A percentile compares a stretch with the other conserved stretches of the same genome.
These are phyloP conservation scores for Penicillium salamii DNA, from an alignment of 495 filamentous ascomycete species.

Conservation along the genomic window DNA sequence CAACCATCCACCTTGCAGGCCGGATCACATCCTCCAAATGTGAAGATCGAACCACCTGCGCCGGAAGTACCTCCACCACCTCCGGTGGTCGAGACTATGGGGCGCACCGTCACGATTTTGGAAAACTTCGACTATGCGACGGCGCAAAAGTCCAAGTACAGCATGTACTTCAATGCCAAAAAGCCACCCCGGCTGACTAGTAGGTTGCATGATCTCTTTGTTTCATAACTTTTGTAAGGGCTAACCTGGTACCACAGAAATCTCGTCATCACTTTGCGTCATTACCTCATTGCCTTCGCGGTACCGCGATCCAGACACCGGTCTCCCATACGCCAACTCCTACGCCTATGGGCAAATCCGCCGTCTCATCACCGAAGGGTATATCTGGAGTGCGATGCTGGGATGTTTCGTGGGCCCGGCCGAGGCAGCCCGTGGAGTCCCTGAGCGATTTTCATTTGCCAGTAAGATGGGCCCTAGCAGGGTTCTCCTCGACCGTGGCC, in stretches of 20 bases:
- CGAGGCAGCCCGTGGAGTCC: slow-evolving; percentile 61
- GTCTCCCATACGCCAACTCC: slow-evolving; percentile 69
- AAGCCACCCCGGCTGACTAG: slow-evolving; percentile 48
- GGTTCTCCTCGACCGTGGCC: not conserved
- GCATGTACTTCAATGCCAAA: slow-evolving; percentile 52
- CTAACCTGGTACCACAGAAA: slow-evolving; percentile 33
- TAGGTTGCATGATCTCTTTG: slow-evolving; percentile 29
- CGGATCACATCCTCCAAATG: slow-evolving; percentile 6
- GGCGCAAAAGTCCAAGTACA: slow-evolving; percentile 47
- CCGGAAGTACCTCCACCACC: slow-evolving; percentile 29
- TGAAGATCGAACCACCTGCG: slow-evolving; percentile 7
- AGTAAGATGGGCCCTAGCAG: slow-evolving; percentile 15
- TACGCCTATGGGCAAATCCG: slow-evolving; percentile 72
- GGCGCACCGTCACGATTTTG: slow-evolving; percentile 50
- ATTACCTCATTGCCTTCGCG: slow-evolving; percentile 77
- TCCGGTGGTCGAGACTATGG: slow-evolving; percentile 48
- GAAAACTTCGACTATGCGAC: slow-evolving; percentile 55
- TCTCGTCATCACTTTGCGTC: slow-evolving; percentile 60
- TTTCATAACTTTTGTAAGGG: slow-evolving; percentile 1
- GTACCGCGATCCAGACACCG: slow-evolving; percentile 74
- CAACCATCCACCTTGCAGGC: slow-evolving; percentile 1
- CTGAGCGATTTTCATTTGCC: slow-evolving; percentile 55
- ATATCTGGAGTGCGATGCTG: slow-evolving; percentile 71
- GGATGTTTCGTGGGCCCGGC: slow-evolving; percentile 70
- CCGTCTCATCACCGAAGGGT: slow-evolving; percentile 54